Base-by-base conservation (phyloP, 1,284 basidiomycete species). In the Cystobasidium slooffiae region DNA sequence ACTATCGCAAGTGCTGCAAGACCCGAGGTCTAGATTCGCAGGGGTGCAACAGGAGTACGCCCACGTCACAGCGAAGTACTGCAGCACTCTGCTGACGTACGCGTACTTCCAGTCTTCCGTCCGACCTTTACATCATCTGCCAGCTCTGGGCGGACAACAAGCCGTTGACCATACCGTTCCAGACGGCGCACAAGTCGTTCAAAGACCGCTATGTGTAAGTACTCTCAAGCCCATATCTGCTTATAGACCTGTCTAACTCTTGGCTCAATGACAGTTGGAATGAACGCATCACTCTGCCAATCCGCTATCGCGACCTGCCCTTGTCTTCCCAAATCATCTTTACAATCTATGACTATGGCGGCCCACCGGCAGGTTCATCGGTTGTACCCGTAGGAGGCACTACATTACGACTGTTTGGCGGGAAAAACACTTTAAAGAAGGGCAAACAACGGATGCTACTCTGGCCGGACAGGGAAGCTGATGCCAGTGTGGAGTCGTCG, bases 131-230 rank as follows among this genome's bases (percentile, higher is more conserved):
- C 82, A 90, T 98, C 62, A 92, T 91, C 12, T 91, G 92, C 79
- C 92, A 96, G 80, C 88, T 99, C 14, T 88, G 92, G 76, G 91
- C 94, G 6, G 93, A 96, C 82, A 96, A 96, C 82, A 94, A 95
- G 81, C 92, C 93, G 0, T 85, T 96, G 51, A 94, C 93, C 0
- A 90, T 95, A 37, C 91, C 93, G 0, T 92, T 92, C 80, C 89
- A 92, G 63, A 98, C 97, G 0, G 88, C 92, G 0, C 95, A 93
- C 86, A 96, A 95, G 82, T 87, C 91, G 16, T 97, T 97, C 85
- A 92, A 91, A 82, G 37, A 51, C n/a, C 72, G 69, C 56, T 93
- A 94, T 81, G 90, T 85, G 91, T 92, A 78, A 68, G 88, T 83
- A 9, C 63, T 53, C 68, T 75, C 55, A n/a, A 37, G 44, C 22